Evolutionary conservation across 345 rosid genomes (phyloP).

Genomic region (Noccaea caerulescens): DNA sequence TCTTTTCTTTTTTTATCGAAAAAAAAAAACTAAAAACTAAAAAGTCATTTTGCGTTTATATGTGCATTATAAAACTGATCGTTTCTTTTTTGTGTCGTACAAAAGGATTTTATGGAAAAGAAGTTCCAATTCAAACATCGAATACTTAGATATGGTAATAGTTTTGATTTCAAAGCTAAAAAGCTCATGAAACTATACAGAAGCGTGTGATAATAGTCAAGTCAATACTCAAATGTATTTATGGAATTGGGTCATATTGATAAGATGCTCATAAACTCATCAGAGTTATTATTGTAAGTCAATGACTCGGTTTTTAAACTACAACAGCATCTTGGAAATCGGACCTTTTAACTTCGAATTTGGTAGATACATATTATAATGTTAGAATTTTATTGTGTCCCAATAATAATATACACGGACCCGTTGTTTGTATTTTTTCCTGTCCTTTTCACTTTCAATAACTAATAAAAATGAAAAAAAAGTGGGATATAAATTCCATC

Average conservation of each 20-base stretch:
- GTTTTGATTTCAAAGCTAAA: not conserved
- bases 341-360: constrained; percentile 9
- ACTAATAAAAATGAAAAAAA: not conserved
- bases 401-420: not conserved
- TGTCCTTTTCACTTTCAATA: not conserved
- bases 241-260: constrained; percentile 11
- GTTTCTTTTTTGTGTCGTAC: not conserved
- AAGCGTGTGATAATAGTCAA: constrained; percentile 29
- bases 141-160: not conserved
- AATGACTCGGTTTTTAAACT: constrained; percentile 3
- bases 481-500: not conserved
- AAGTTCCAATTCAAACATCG: not conserved
- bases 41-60: constrained; percentile 9
- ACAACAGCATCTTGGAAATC: constrained; percentile 17
- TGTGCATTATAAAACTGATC: not conserved
- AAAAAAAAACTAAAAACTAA: not conserved
- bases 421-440: not conserved
- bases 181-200: constrained; percentile 4
- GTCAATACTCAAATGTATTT: constrained; percentile 18
- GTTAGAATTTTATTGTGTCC: not conserved
- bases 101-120: not conserved
- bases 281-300: constrained; percentile 17
- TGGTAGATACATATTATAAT: constrained; percentile 11
- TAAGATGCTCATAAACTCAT: not conserved
- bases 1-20: no score